Evolutionary conservation across 345 rosid species (phyloP).

Genomic region (Ceriops zippeliana): DNA sequence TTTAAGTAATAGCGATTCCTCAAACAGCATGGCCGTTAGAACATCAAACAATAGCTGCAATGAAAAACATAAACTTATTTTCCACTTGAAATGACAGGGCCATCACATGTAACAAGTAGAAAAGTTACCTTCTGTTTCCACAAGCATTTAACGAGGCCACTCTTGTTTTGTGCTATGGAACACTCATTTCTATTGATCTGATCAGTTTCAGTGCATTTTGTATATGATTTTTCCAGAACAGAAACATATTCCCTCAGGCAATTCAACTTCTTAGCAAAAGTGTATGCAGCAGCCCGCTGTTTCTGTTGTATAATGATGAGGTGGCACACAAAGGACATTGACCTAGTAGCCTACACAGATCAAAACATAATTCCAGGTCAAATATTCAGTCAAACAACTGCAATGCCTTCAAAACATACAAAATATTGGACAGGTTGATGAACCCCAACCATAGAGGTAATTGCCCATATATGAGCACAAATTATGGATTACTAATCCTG

Average conservation of each 20-base stretch:
- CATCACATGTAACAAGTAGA: conserved; percentile 8
- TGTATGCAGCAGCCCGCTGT: conserved; percentile 64
- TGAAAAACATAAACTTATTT: neutral
- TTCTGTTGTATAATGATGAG: conserved; percentile 66
- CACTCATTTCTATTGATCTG: conserved; percentile 24
- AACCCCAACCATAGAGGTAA: neutral
- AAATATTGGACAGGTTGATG: neutral
- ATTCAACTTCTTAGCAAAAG: conserved; percentile 47
- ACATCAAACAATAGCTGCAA: conserved; percentile 75
- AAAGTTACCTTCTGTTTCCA: conserved; percentile 73
- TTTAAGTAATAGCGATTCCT: conserved; percentile 57
- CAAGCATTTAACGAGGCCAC: conserved; percentile 47
- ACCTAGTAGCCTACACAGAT: conserved; percentile 54
- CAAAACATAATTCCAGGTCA: conserved; percentile 1
- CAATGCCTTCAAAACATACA: neutral
- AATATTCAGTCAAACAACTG: neutral
- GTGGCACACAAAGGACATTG: conserved; percentile 76
- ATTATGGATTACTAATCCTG: neutral
- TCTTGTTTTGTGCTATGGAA: conserved; percentile 50
- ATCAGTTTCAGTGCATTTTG: conserved; percentile 25
- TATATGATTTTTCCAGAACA: conserved; percentile 39
- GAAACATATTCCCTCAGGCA: conserved; percentile 40
- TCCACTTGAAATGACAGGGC: no score
- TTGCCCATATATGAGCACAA: neutral
- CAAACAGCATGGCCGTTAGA: conserved; percentile 44